Base-by-base conservation (phyloP, 441 rosid species). In the Arabidopsis hybrid region DNA sequence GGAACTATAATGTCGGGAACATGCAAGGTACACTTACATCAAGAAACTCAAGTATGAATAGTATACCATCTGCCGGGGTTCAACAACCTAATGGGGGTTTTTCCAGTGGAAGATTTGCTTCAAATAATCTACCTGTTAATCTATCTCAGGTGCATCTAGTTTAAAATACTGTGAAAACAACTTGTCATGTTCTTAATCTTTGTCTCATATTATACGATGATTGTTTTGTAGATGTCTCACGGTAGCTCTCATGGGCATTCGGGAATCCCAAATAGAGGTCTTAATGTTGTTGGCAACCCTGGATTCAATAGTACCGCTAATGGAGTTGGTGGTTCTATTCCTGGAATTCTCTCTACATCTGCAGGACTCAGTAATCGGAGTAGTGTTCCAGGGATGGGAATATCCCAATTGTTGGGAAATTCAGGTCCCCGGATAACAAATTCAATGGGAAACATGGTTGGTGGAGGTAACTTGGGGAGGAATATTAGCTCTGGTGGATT, bases 301-400 rank as follows among this genome's bases (percentile, higher is more conserved):
- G 97, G 91, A 65, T 93, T 81, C 84, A 86, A 86, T 84, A 88
- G 86, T 78, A 93, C 83, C 79, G 79, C 95, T 50, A 90, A 89
- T 87, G 94, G 97, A 72, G 88, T 85, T 81, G 97, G 94, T 11
- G 93, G 93, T 79, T 90, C 97, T 72, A 87, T 93, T 81, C 97
- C 97, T 82, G 97, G 99, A 58, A 88, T 93, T 83, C 95, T 96
- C 67, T 91, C 99, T 74, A 83, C 94, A 9, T 95, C 95, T 78
- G 90, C 87, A 1, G 87, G 93, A 32, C 84, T 93, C 68, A 93
- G 91, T 78, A 93, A 85, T 74, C 83, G 91, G 74, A 91, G 79
- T 91, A 83, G 88, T 71, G 91, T 91, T 75, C 89, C 89, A 73
- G 98, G 95, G 80, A 78, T 96, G 89, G 99, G 95, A 63, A 88